Conservation (phyloP, 768 basidiomycete genomes). For the Russula abietina region DNA sequence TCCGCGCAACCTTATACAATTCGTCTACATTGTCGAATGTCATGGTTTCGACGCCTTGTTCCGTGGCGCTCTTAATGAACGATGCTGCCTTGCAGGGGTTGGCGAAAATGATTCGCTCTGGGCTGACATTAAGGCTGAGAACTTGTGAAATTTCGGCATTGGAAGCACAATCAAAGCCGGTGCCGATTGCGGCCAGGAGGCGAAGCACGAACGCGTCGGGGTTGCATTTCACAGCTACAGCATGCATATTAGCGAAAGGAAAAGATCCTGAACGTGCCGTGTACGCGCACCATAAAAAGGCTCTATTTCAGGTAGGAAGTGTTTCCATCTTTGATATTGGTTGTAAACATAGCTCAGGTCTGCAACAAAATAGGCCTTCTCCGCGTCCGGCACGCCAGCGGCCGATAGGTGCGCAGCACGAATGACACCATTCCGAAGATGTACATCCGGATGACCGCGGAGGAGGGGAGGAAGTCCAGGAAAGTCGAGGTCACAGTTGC, state of each 20-base stretch:
- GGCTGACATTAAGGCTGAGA: conserved; percentile 62
- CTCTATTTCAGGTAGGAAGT: conserved; percentile 74
- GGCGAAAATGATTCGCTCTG: conserved; percentile 88
- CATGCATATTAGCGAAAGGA: conserved; percentile 56
- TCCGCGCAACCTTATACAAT: conserved; percentile 82
- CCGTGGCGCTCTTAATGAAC: conserved; percentile 82
- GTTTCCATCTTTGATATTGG: conserved; percentile 79
- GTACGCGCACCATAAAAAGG: conserved; percentile 80
- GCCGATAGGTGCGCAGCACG: conserved; percentile 48
- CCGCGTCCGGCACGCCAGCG: conserved; percentile 62
- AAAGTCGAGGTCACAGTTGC: conserved; percentile 42
- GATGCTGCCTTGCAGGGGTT: conserved; percentile 98
- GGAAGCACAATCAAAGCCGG: conserved; percentile 97
- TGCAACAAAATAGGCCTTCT: conserved; percentile 94
- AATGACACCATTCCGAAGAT: conserved; percentile 74
- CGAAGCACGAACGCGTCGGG: conserved; percentile 93
- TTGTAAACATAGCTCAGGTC: conserved; percentile 84
- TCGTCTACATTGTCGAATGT: conserved; percentile 99
- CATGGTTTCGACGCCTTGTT: conserved; percentile 81
- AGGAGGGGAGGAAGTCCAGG: conserved; percentile 60
- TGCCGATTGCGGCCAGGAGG: conserved; percentile 81
- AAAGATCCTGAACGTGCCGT: conserved; percentile 29
- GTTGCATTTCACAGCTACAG: conserved; percentile 91
- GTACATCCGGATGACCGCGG: conserved; percentile 64
- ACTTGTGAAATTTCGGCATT: conserved; percentile 86